Evolutionary conservation across 2,329 filamentous ascomycete species (phyloP).

Genomic region (Penicillium thymicola): DNA sequence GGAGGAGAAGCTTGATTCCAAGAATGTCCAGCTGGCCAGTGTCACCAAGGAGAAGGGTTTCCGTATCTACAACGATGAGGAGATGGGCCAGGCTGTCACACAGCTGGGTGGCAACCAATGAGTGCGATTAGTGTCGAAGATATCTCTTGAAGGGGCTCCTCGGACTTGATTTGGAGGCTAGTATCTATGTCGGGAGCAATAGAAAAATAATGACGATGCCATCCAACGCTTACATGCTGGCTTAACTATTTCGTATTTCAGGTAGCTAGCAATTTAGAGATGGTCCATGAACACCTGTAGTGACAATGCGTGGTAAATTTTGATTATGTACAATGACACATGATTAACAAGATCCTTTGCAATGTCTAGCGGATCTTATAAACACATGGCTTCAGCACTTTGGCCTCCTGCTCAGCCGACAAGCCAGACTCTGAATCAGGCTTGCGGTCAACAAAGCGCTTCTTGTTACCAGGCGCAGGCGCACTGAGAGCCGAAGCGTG

Average conservation of each 20-base stretch:
- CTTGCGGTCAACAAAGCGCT: conserved; percentile 56
- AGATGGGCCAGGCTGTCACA: conserved; percentile 91
- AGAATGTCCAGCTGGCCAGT: conserved; percentile 97
- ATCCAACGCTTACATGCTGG: conserved; percentile 19
- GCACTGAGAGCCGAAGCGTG: conserved; percentile 45
- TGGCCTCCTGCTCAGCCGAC: conserved; percentile 58
- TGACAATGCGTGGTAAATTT: not conserved
- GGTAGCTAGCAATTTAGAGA: not conserved
- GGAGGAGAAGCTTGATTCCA: conserved; percentile 98
- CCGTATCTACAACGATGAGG: conserved; percentile 95
- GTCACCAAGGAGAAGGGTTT: conserved; percentile 98
- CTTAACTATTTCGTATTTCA: not conserved
- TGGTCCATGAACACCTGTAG: not conserved
- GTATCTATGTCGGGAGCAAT: conserved; percentile 23
- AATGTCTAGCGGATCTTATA: conserved; percentile 75
- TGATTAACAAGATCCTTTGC: not conserved
- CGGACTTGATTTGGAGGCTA: conserved; percentile 13
- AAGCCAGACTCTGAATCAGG: conserved; percentile 53
- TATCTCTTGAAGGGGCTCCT: conserved; percentile 11
- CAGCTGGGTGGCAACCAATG: conserved; percentile 53
- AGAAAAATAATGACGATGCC: conserved; percentile 30
- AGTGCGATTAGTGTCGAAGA: conserved; percentile 17
- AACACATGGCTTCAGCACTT: conserved; percentile 89
- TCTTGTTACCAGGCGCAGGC: conserved; percentile 37
- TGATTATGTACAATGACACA: not conserved